A percentile compares a stretch with the other conserved stretches of the same genome.
Evolutionary conservation across 2,329 filamentous ascomycete genomes (phyloP).

Genomic region (Parascedosporium putredinis): DNA sequence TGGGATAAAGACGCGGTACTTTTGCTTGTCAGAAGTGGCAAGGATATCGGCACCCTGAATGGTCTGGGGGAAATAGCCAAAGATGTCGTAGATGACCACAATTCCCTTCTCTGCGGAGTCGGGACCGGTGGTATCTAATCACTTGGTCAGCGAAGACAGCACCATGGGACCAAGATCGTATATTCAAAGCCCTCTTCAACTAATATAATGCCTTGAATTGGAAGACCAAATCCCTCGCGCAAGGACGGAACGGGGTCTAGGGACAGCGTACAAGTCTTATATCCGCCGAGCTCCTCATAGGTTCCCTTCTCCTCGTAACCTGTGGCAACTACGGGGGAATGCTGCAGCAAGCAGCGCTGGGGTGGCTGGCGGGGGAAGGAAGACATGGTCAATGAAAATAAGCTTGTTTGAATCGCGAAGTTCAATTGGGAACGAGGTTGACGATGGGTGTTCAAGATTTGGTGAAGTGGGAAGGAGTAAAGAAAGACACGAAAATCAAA

Average conservation of each 20-base stretch:
- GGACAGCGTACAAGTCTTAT: constrained; percentile 35
- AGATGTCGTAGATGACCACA: constrained; percentile 55
- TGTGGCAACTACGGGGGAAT: constrained; percentile 46
- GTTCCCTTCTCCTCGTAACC: constrained; percentile 45
- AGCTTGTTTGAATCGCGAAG: not conserved
- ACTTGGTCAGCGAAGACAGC: not conserved
- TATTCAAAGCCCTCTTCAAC: no score
- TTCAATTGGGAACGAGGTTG: not conserved
- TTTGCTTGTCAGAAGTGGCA: constrained; percentile 43
- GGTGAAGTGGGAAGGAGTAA: not conserved
- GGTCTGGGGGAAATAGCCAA: constrained; percentile 61
- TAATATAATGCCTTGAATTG: no score
- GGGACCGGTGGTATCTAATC: constrained; percentile 35
- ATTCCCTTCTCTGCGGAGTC: constrained; percentile 45
- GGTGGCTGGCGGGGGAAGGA: constrained; percentile 41
- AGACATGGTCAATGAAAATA: constrained; percentile 26
- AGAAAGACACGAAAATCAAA: not conserved
- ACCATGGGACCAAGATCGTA: no score
- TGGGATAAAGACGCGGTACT: constrained; percentile 82
- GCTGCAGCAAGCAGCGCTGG: constrained; percentile 47
- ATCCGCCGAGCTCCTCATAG: constrained; percentile 45
- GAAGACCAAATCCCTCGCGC: not conserved
- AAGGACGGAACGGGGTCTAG: not conserved
- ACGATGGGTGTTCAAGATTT: no score
- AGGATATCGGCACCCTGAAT: constrained; percentile 61